These are phyloP conservation scores for Aspergillus viridinutans DNA, from an alignment of 2,329 filamentous ascomycete species.

Conservation along the genomic window DNA sequence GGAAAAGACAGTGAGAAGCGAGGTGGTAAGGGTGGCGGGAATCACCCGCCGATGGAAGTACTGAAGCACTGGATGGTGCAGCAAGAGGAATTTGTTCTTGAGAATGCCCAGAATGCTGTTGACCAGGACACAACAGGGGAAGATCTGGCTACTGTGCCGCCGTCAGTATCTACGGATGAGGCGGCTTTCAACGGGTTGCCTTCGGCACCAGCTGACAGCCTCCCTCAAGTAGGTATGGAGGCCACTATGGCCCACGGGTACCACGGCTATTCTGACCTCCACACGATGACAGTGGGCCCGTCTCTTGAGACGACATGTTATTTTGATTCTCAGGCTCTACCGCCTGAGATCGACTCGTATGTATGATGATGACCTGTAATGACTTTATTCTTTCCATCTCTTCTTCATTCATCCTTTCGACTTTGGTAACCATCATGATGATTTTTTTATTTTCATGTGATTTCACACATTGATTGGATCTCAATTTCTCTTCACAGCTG, in stretches of 20 bases:
- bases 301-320: slow-evolving; percentile 31
- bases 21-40: slow-evolving; percentile 60
- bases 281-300: slow-evolving; percentile 28
- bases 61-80: slow-evolving; percentile 60
- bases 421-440: background rate
- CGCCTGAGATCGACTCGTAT: slow-evolving; percentile 34
- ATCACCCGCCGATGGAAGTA: slow-evolving; percentile 57
- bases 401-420: slow-evolving; percentile 3
- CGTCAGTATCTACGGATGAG: slow-evolving; percentile 11
- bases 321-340: slow-evolving; percentile 28
- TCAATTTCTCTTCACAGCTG: background rate
- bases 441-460: background rate
- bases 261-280: slow-evolving; percentile 22
- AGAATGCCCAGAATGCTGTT: slow-evolving; percentile 27
- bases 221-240: slow-evolving; percentile 22
- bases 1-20: slow-evolving; percentile 57
- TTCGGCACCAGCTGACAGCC: slow-evolving; percentile 13
- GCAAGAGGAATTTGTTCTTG: slow-evolving; percentile 46
- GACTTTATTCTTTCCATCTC: slow-evolving; percentile 3
- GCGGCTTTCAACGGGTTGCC: slow-evolving; percentile 11
- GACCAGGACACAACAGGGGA: slow-evolving; percentile 22
- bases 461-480: background rate
- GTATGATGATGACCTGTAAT: slow-evolving; percentile 28
- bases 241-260: slow-evolving; percentile 26
- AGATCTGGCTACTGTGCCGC: slow-evolving; percentile 12